Evolutionary conservation across 1,284 basidiomycete species (phyloP).

Genomic region (Pseudozyma tsukubaensis): DNA sequence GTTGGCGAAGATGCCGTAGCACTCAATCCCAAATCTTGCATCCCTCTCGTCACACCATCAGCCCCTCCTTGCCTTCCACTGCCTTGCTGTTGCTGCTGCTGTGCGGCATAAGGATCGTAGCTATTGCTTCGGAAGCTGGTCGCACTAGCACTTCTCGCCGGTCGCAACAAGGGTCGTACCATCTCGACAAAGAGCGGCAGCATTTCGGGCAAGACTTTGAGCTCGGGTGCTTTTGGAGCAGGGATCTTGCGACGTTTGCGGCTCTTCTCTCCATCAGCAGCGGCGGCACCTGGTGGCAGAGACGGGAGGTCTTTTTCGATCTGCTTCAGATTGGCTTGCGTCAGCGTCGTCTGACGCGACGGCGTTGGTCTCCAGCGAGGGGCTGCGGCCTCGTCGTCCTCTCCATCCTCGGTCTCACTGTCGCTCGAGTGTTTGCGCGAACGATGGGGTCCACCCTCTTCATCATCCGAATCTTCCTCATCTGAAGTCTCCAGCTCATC

Average conservation of each 20-base stretch:
- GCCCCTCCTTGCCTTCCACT: slow-evolving; percentile 1
- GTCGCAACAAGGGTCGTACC: slow-evolving; percentile 51
- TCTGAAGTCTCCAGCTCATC: slow-evolving; percentile 55
- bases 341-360: slow-evolving; percentile 37
- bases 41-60: slow-evolving; percentile 8
- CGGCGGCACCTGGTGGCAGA: slow-evolving; percentile 24
- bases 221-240: slow-evolving; percentile 78
- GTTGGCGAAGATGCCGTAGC: slow-evolving; percentile 20
- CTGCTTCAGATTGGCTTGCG: slow-evolving; percentile 23
- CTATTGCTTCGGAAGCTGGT: slow-evolving; percentile 34
- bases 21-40: slow-evolving; percentile 28
- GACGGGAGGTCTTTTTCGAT: slow-evolving; percentile 54
- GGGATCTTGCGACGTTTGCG: slow-evolving; percentile 71
- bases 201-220: slow-evolving; percentile 73
- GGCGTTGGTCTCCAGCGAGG: slow-evolving; percentile 42
- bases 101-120: slow-evolving; percentile 32
- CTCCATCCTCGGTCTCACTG: slow-evolving; percentile 34
- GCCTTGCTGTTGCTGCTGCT: background rate
- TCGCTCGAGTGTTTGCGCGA: slow-evolving; percentile 22
- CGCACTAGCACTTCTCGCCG: slow-evolving; percentile 48
- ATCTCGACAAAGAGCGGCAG: slow-evolving; percentile 63
- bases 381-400: slow-evolving; percentile 16
- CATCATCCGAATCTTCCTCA: slow-evolving; percentile 69
- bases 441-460: slow-evolving; percentile 43
- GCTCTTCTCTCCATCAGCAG: slow-evolving; percentile 9